A percentile compares a stretch with the other conserved stretches of the same genome.
Conservation (phyloP, 768 basidiomycete species). For the Pleurotus sapidus region DNA sequence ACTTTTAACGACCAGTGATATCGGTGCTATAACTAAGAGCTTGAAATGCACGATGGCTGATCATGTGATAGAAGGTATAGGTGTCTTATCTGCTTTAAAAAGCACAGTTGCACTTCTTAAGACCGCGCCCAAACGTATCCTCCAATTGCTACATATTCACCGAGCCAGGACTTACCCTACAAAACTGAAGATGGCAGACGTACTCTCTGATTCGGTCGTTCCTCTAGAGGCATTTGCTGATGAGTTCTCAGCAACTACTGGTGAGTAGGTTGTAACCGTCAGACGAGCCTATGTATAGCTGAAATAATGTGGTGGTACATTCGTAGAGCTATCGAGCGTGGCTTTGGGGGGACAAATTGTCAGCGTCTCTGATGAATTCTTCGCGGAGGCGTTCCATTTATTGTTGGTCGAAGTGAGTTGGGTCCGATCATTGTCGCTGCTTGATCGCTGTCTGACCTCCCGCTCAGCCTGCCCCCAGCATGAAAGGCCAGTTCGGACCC, state of each 20-base stretch:
- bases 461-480: slow-evolving; percentile 72
- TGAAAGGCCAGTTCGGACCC: slow-evolving; percentile 97
- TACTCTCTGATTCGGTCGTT: slow-evolving; percentile 23
- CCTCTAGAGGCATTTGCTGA: slow-evolving; percentile 44
- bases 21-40: not conserved
- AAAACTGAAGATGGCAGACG: too few species aligned
- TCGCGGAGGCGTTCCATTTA: slow-evolving; percentile 82
- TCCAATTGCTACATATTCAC: not conserved
- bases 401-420: slow-evolving; percentile 69
- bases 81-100: not conserved
- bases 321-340: slow-evolving; percentile 85
- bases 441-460: not conserved
- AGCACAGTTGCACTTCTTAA: not conserved
- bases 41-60: not conserved
- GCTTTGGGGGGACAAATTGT: slow-evolving; percentile 76
- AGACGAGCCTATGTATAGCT: not conserved
- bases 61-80: not conserved
- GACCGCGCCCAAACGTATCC: not conserved
- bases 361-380: slow-evolving; percentile 92
- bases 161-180: not conserved
- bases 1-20: not conserved
- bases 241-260: slow-evolving; percentile 47
- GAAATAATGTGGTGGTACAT: not conserved
- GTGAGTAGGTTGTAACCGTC: slow-evolving; percentile 25
- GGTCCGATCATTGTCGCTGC: slow-evolving; percentile 15